These are phyloP conservation scores for Gymnopilus junonius DNA, from an alignment of 768 basidiomycete genomes.

Conservation along the genomic window DNA sequence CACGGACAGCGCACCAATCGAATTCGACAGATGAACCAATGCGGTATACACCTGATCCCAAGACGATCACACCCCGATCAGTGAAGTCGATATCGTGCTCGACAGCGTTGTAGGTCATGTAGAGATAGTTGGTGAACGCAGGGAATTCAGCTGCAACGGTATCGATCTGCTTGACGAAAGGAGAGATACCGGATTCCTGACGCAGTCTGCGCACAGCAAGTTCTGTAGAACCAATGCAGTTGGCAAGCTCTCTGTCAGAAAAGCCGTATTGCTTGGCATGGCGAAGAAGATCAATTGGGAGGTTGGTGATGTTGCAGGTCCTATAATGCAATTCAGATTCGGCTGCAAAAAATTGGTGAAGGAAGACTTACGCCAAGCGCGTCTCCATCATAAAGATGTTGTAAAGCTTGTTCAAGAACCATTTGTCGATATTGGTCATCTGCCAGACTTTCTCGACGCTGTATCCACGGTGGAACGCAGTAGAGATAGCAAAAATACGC, in stretches of 20 bases:
- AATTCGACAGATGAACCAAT: conserved; percentile 99
- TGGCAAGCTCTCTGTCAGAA: conserved; percentile 90
- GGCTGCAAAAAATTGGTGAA: not conserved
- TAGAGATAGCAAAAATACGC: conserved; percentile 95
- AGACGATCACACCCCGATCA: conserved; percentile 94
- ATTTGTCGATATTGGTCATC: conserved; percentile 98
- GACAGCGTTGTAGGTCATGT: conserved; percentile 96
- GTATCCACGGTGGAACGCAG: conserved; percentile 92
- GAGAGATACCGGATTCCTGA: conserved; percentile 80
- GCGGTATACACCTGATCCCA: conserved; percentile 97
- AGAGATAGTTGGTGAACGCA: conserved; percentile 97
- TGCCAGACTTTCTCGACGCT: conserved; percentile 96
- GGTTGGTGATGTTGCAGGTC: conserved; percentile 62
- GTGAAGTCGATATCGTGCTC: conserved; percentile 91
- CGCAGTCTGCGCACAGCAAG: conserved; percentile 91
- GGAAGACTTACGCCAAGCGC: conserved; percentile 63
- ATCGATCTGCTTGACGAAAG: conserved; percentile 98
- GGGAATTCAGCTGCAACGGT: conserved; percentile 99
- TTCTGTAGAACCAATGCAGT: conserved; percentile 85
- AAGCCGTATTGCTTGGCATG: conserved; percentile 95
- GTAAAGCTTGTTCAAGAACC: conserved; percentile 93
- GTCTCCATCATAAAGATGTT: conserved; percentile 85
- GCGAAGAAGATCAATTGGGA: conserved; percentile 66
- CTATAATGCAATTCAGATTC: conserved; percentile 38
- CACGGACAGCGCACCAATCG: conserved; percentile 99